A percentile compares a stretch with the other conserved stretches of the same genome.
Evolutionary conservation across 176 grass and related monocot genomes (phyloP).

Genomic region (Phoenix roebelenii): DNA sequence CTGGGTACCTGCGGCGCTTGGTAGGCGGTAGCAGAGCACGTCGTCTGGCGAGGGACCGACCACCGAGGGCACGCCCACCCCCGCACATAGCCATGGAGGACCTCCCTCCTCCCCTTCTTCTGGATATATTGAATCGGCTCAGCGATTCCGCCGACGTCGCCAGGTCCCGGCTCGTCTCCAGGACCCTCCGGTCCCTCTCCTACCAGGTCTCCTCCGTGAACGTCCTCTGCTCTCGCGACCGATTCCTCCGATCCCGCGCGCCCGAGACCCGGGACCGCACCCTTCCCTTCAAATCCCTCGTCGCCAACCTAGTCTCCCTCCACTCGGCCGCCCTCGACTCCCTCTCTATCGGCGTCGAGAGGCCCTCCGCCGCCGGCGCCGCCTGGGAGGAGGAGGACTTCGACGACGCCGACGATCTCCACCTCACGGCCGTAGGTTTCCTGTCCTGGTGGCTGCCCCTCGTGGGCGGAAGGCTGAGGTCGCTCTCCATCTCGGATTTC

Average conservation of each 20-base stretch:
- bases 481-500: slow-evolving; percentile 41
- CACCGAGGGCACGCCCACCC: too few relatives aligned
- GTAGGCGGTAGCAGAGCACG: too few relatives aligned
- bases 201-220: slow-evolving; percentile 23
- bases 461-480: slow-evolving; percentile 20
- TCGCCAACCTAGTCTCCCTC: slow-evolving; percentile 34
- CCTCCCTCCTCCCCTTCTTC: slow-evolving; percentile 18
- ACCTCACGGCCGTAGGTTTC: slow-evolving; percentile 41
- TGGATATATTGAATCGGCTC: slow-evolving; percentile 36
- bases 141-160: slow-evolving; percentile 39
- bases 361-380: slow-evolving; percentile 7
- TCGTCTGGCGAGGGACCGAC: too few relatives aligned
- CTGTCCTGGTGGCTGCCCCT: slow-evolving; percentile 33
- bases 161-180: slow-evolving; percentile 49
- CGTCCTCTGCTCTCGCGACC: slow-evolving; percentile 18
- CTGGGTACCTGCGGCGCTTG: too few relatives aligned
- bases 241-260: slow-evolving; percentile 18
- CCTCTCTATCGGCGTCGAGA: slow-evolving; percentile 32
- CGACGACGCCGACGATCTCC: slow-evolving; percentile 53
- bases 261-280: neutral
- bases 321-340: slow-evolving; percentile 25
- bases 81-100: slow-evolving; percentile 1
- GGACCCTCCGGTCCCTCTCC: slow-evolving; percentile 27
- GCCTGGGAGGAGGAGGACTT: slow-evolving; percentile 32
- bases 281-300: slow-evolving; percentile 24